Evolutionary conservation across 169 alveolate species (phyloP).

Genomic region (Toxoplasma gondii): DNA sequence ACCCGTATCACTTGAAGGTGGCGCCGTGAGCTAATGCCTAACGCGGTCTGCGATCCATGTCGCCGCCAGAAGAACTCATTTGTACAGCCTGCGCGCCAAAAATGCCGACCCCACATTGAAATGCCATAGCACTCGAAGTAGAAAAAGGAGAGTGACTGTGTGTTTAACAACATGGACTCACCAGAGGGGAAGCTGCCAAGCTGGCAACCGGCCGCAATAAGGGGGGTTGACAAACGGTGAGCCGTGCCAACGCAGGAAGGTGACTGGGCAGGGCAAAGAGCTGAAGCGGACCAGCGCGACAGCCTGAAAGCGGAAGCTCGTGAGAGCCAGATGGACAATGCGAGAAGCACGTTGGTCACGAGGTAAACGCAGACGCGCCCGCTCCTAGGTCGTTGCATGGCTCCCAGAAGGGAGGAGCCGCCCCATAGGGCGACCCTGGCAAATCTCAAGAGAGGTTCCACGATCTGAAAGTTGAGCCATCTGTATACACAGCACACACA

Average conservation of each 20-base stretch:
- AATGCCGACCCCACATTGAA: too few relatives aligned
- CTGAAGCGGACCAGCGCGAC: background rate
- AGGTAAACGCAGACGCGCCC: background rate
- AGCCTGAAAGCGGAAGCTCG: background rate
- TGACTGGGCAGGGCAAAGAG: background rate
- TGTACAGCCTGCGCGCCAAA: background rate
- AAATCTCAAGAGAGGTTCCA: too few relatives aligned
- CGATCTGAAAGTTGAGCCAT: too few relatives aligned
- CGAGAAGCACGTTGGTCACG: background rate
- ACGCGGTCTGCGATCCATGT: constrained; percentile 6
- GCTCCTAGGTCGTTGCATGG: background rate
- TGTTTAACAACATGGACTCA: too few relatives aligned
- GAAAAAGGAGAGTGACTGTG: too few relatives aligned
- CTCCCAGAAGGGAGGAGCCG: background rate
- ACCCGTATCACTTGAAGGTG: constrained; percentile 20
- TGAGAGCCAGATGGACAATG: background rate
- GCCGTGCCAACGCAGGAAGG: background rate
- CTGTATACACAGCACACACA: too few relatives aligned
- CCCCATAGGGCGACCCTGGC: background rate
- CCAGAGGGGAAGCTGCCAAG: background rate
- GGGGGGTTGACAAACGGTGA: background rate
- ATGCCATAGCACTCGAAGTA: too few relatives aligned
- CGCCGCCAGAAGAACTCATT: background rate
- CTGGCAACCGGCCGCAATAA: background rate
- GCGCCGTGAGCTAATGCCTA: constrained; percentile 3